phyloP scores from a whole-genome alignment of 1,284 basidiomycete genomes.

The Megacollybia platyphylla region DNA sequence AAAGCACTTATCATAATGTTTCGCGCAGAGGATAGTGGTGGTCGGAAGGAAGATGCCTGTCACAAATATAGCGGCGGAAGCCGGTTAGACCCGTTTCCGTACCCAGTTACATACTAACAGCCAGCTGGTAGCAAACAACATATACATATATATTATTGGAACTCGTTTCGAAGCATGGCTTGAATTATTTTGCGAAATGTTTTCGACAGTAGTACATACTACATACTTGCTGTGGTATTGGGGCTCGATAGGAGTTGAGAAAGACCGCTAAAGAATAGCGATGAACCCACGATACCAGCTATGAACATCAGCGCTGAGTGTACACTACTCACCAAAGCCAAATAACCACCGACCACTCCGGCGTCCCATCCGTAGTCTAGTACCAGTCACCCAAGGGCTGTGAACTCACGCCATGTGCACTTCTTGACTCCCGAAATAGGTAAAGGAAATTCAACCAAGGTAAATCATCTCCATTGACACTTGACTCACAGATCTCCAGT shows the following conservation, averaged over 20 bases:
- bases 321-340: neutral
- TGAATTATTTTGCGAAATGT: neutral
- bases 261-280: neutral
- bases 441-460: too few relatives aligned
- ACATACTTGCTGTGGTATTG: too few relatives aligned
- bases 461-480: too few relatives aligned
- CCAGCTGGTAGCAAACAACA: neutral
- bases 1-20: neutral
- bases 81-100: neutral
- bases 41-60: neutral
- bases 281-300: neutral
- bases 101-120: neutral
- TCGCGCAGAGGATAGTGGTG: neutral
- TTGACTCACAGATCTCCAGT: neutral
- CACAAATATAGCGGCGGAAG: neutral
- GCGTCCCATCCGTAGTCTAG: slow-evolving; percentile 35
- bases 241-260: too few relatives aligned
- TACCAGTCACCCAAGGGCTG: slow-evolving; percentile 55
- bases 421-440: slow-evolving; percentile 38
- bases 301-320: too few relatives aligned
- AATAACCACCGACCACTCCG: slow-evolving; percentile 43
- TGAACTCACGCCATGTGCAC: slow-evolving; percentile 42
- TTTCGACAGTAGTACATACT: neutral
- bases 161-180: neutral
- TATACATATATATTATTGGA: neutral